Evolutionary conservation across 345 rosid species (phyloP), one percentile per base, ranked within the genome.

Genomic region (Syzygium aqueum): DNA sequence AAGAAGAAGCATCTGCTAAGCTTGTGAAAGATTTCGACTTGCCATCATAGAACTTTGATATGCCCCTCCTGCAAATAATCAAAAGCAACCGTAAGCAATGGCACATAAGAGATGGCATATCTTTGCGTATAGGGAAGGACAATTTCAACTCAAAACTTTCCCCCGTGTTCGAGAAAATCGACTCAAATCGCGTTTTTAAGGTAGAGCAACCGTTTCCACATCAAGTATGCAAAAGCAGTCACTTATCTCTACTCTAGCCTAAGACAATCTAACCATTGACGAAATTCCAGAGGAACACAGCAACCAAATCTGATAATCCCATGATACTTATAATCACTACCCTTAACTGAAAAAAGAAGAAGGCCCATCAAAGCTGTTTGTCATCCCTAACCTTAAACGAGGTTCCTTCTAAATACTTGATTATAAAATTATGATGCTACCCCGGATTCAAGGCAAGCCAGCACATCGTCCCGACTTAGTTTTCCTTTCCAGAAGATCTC

Each of bases 21-120:
- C 91, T 95, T 2, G 99, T 93, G 84, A 92, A 97, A 0, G 98
- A 95, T 90, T 93, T 96, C 0, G 99, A 96, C 90, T 96, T 97
- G 11, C 99, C 99, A 78, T 85, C 89, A 90, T 95, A 97, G 89
- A 91, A 96, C 52, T 88, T 95, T 2, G 99, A 97, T 77, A 97
- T 95, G 19, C 99, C 97, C 89, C 92, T 93, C 93, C 99, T 95
- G 94, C 86, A 89, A 87, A 80, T 43, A 49, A 37, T 52, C 82
- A 49, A 19, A 85, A 40, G 7, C 37, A 51, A 37, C 50, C 88
- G 88, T 54, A 67, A 67, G 33, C 46, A 30, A 67, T 30, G 46
- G 78, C 78, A 30, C 43, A 8, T 16, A 82, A 28, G 9, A 9
- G 52, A 13, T 8, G 3, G 46, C 5, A 33, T 2, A 80, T 53